Conservation (phyloP, 2,329 filamentous ascomycete genomes). For the Sclerotiophoma versabilis region DNA sequence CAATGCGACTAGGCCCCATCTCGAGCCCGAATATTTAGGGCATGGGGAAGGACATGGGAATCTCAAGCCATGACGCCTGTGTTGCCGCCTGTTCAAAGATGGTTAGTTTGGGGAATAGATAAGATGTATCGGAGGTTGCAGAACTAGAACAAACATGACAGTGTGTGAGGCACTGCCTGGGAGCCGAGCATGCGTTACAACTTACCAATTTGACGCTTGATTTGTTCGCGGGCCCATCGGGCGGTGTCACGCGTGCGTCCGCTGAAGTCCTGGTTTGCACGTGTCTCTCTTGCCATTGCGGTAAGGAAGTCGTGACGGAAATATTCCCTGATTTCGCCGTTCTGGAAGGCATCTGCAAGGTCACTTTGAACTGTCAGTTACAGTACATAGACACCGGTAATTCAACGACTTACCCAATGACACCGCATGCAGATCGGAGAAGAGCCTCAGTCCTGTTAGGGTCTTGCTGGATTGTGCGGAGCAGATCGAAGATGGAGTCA, state of each 20-base stretch:
- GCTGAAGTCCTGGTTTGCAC: constrained; percentile 85
- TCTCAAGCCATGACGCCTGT: constrained; percentile 48
- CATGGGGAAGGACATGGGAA: constrained; percentile 12
- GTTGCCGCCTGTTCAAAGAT: constrained; percentile 39
- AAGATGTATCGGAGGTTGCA: constrained; percentile 21
- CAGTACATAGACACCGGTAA: background rate
- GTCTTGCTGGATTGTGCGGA: constrained; percentile 81
- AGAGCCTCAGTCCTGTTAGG: constrained; percentile 89
- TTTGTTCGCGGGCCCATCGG: constrained; percentile 95
- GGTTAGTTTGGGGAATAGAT: constrained; percentile 27
- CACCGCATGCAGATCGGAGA: constrained; percentile 94
- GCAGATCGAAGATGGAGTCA: constrained; percentile 83
- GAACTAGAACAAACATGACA: background rate
- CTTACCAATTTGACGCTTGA: constrained; percentile 80
- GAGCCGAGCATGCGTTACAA: constrained; percentile 10
- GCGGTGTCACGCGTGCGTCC: constrained; percentile 89
- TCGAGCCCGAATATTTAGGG: constrained; percentile 21
- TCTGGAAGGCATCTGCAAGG: constrained; percentile 90
- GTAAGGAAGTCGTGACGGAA: constrained; percentile 94
- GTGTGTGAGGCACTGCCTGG: background rate
- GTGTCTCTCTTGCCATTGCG: constrained; percentile 88
- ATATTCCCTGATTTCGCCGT: constrained; percentile 81
- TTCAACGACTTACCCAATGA: constrained; percentile 74
- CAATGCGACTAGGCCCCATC: constrained; percentile 22
- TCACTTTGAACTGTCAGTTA: constrained; percentile 68